These are phyloP conservation scores for Xylaria palmicola DNA, from an alignment of 495 filamentous ascomycete species.

Conservation along the genomic window DNA sequence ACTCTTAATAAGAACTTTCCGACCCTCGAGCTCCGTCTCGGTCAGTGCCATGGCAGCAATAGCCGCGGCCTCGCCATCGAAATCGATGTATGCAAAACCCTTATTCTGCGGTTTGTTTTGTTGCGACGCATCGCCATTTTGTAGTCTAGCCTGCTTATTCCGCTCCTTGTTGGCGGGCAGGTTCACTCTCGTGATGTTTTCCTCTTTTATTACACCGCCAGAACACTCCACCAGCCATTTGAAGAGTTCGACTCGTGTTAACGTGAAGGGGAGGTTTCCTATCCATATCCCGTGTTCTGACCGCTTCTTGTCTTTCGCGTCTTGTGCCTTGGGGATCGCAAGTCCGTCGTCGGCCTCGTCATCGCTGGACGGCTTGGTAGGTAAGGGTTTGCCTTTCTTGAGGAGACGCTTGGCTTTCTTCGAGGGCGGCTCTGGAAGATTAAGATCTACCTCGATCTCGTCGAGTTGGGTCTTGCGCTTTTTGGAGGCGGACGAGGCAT, in stretches of 20 bases:
- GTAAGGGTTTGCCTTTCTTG: slow-evolving; percentile 67
- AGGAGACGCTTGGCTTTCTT: slow-evolving; percentile 83
- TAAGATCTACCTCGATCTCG: slow-evolving; percentile 87
- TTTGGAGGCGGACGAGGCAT: slow-evolving; percentile 30
- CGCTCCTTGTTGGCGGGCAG: slow-evolving; percentile 57
- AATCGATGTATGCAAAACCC: slow-evolving; percentile 96
- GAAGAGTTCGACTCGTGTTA: slow-evolving; percentile 68
- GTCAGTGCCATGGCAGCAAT: slow-evolving; percentile 72
- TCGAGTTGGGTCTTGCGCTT: slow-evolving; percentile 73
- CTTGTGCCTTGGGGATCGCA: slow-evolving; percentile 30
- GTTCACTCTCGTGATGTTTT: slow-evolving; percentile 77
- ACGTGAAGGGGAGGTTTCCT: slow-evolving; percentile 84
- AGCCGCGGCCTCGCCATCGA: slow-evolving; percentile 64
- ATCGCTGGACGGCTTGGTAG: slow-evolving; percentile 39
- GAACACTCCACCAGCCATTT: slow-evolving; percentile 71
- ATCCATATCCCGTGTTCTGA: slow-evolving; percentile 90
- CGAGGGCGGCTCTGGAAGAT: slow-evolving; percentile 84
- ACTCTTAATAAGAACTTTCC: slow-evolving; percentile 88
- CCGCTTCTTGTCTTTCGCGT: slow-evolving; percentile 49
- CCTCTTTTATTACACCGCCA: slow-evolving; percentile 61
- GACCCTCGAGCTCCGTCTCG: slow-evolving; percentile 72
- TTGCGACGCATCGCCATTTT: slow-evolving; percentile 37
- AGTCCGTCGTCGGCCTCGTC: slow-evolving; percentile 38
- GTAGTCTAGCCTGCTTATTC: slow-evolving; percentile 26
- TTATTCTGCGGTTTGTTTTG: slow-evolving; percentile 52